Evolutionary conservation across 1,284 basidiomycete species (phyloP), one percentile per base, ranked within the genome.

Genomic region (Stygiomarasmius scandens): DNA sequence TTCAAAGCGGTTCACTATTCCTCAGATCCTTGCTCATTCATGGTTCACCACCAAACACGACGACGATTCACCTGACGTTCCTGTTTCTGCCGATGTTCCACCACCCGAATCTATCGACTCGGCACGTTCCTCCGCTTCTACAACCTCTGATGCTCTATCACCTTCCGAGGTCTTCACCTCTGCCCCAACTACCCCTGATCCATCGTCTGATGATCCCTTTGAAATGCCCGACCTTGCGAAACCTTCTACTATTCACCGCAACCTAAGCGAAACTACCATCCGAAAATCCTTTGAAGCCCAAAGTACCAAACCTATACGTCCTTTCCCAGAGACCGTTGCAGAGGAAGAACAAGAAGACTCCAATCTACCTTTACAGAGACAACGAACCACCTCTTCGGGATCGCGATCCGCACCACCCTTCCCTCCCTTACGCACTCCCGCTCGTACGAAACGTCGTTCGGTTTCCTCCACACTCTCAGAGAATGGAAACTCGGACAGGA

Each of bases 381-480:
- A 64, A n/a, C 67, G 65, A 41, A 64, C 66, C 36, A 70, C 67
- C 60, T 70, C 73, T 11, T 69, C 74, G 58, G 71, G 63, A 50
- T 70, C 67, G n/a, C 70, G 67, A 49, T 68, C 61, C 6, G 71
- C 77, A 1, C 86, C 87, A 11, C 86, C 86, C 1, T 71, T 77
- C 1, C 77, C 81, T 62, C 85, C 86, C 47, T 82, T 87, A 14
- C 90, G 95, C 14, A 99, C 96, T 0, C 96, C 96, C 0, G 93
- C 91, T 2, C 85, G 95, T 8, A 98, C 96, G 1, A 98, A 98
- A 71, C 87, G 96, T 2, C 89, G 95, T 19, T 97, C 95, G 0
- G 86, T 97, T 10, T 95, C 94, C 0, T 96, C 93, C 2, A 88
- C 87, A 2, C 75, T 89, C 27, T 89, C 87, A 20, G 85, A 59